Conservation (phyloP, 1,139 yeast species). For the Protomyces gravidus region DNA sequence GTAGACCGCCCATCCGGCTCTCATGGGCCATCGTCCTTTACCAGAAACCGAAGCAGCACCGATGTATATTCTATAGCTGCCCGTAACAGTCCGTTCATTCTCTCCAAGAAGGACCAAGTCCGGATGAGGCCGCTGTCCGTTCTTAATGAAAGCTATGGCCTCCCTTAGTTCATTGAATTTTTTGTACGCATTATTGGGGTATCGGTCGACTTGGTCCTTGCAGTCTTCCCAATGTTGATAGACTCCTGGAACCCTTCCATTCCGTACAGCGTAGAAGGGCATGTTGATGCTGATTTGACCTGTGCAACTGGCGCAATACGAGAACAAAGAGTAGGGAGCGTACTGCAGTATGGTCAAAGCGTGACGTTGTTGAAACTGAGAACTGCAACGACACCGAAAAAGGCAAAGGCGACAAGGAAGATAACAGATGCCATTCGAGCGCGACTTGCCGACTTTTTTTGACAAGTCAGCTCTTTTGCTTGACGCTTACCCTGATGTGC, state of each 20-base stretch:
- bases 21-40: background rate
- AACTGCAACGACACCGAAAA: background rate
- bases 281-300: background rate
- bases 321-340: too few relatives aligned
- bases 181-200: slow-evolving; percentile 52
- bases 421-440: slow-evolving; percentile 8
- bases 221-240: slow-evolving; percentile 33
- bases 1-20: background rate
- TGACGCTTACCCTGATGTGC: slow-evolving; percentile 12
- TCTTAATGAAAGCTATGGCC: background rate
- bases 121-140: too few relatives aligned
- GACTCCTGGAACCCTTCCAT: slow-evolving; percentile 31
- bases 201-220: slow-evolving; percentile 49
- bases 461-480: slow-evolving; percentile 14
- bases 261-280: slow-evolving; percentile 30
- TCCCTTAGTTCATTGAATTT: slow-evolving; percentile 43
- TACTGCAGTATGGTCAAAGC: too few relatives aligned
- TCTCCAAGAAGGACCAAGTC: too few relatives aligned
- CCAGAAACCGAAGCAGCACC: background rate
- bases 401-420: background rate
- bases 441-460: slow-evolving; percentile 12
- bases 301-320: background rate
- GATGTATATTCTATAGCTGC: background rate
- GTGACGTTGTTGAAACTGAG: background rate
- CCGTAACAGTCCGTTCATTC: background rate